Evolutionary conservation across 192 early-diverging fungal genomes (phyloP), one percentile per base, ranked within the genome.

Genomic region (Podochytrium sp.): DNA sequence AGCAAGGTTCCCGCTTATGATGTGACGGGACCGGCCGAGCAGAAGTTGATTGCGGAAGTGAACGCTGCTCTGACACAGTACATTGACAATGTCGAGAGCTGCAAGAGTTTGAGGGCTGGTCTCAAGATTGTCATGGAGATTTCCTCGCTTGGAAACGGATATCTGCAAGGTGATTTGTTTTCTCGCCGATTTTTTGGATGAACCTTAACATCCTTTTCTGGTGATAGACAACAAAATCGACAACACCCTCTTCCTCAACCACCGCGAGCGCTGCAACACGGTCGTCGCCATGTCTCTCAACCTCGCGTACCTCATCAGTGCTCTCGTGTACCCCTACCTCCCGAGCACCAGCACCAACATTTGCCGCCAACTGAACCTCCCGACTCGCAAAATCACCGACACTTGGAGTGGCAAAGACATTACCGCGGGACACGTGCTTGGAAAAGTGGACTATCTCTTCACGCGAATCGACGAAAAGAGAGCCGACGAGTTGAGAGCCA

Each of bases 371-470:
- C 84, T 99, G 53, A 95, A 96, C 61, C 86, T 91, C 0, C 95
- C 94, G 16, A 71, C 79, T 53, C 92, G 94, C 67, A 61, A 79
- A 56, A 89, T 98, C 69, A 87, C 94, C 35, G 93, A 95, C 42
- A 79, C 80, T 6, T 96, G 92, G 79, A 62, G 4, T 20, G 83
- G 64, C 16, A 75, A 87, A 16, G 98, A 94, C 63, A 89, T 98
- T 62, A 74, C 80, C n/a, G 76, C 87, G 2, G 95, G 93, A 6
- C 98, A 99, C 77, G 80, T 81, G 61, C 86, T 98, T 59, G 91
- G 90, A 71, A 90, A 90, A 73, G 81, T 97, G 42, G 94, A 94
- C 75, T 94, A 98, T 78, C 86, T 99, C 53, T 99, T 99, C 82
- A 90, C 84, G 58, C 83, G 76, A 56, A 97, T 99, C 75, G 94